Percentiles rank a stretch among this genome's conserved stretches.
Conservation (phyloP, 1,139 yeast genomes). For the Yamadazyma atmosphaerica region DNA sequence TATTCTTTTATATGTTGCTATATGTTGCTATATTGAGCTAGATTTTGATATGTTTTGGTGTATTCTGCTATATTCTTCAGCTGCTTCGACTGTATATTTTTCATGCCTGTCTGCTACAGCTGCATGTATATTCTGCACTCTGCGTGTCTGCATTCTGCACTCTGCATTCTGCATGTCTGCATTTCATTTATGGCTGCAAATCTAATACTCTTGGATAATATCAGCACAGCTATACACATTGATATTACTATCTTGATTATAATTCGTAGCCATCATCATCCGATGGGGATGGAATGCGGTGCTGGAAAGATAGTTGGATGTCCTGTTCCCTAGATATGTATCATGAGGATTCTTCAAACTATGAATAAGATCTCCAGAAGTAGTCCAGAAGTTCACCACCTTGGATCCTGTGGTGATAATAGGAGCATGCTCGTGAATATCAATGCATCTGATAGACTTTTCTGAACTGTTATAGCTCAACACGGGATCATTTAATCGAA, state of each 20-base stretch:
- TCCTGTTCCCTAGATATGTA: slow-evolving; percentile 44
- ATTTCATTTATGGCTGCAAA: no score
- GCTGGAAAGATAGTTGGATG: slow-evolving; percentile 58
- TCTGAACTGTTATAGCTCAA: slow-evolving; percentile 58
- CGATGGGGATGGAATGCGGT: slow-evolving; percentile 90
- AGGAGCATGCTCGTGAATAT: slow-evolving; percentile 96
- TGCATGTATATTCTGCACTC: no score
- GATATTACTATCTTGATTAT: slow-evolving; percentile 75
- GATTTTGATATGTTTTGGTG: no score
- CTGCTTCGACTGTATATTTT: no score
- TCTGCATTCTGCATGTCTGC: no score
- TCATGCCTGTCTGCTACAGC: no score
- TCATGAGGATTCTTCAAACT: slow-evolving; percentile 58
- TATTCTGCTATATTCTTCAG: no score
- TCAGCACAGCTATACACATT: slow-evolving; percentile 56
- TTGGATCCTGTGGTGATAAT: slow-evolving; percentile 84
- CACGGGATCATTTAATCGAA: slow-evolving; percentile 72
- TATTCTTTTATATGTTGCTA: no score
- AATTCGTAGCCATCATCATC: slow-evolving; percentile 87
- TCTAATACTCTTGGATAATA: slow-evolving; percentile 39
- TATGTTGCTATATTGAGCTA: no score
- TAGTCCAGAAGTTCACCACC: slow-evolving; percentile 82
- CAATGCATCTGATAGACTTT: slow-evolving; percentile 68
- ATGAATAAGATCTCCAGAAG: slow-evolving; percentile 72
- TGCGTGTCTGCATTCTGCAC: no score